phyloP scores from a whole-genome alignment of 2,329 filamentous ascomycete species.

The Aureobasidium sp. region DNA sequence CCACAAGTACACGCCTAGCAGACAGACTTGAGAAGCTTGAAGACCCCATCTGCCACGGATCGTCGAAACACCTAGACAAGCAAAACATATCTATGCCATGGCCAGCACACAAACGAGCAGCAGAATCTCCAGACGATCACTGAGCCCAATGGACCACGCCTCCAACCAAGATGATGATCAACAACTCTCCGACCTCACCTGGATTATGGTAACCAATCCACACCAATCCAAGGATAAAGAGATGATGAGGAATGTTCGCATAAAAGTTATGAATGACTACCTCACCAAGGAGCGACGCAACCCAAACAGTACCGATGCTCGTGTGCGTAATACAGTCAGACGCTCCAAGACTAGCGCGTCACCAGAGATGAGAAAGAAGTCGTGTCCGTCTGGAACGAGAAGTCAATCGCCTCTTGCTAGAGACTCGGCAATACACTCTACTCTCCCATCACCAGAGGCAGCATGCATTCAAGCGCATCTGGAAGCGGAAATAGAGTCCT shows the following conservation, averaged over 20 bases:
- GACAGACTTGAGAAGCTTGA: not conserved
- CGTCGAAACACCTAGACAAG: not conserved
- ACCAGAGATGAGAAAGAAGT: not conserved
- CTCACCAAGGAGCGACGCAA: constrained; percentile 26
- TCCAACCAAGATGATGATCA: not conserved
- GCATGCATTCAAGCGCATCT: not conserved
- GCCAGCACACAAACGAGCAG: not conserved
- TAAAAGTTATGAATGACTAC: constrained; percentile 29
- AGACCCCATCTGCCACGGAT: not conserved
- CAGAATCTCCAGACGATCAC: not conserved
- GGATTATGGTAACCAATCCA: constrained; percentile 24
- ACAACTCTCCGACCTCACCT: constrained; percentile 20
- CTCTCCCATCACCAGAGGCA: not conserved
- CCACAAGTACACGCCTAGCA: not conserved
- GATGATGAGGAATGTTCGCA: constrained; percentile 25
- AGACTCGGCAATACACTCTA: not conserved
- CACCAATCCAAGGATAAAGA: constrained; percentile 24
- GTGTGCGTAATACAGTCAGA: constrained; percentile 16
- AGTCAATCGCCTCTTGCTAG: not conserved
- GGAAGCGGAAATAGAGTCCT: not conserved
- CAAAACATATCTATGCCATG: not conserved
- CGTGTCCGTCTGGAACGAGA: not conserved
- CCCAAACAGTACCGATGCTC: constrained; percentile 22
- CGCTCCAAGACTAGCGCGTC: not conserved
- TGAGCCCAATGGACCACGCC: not conserved